These are phyloP conservation scores for Coccomyxa subellipsoidea DNA, from an alignment of 163 green algal genomes.

Conservation along the genomic window DNA sequence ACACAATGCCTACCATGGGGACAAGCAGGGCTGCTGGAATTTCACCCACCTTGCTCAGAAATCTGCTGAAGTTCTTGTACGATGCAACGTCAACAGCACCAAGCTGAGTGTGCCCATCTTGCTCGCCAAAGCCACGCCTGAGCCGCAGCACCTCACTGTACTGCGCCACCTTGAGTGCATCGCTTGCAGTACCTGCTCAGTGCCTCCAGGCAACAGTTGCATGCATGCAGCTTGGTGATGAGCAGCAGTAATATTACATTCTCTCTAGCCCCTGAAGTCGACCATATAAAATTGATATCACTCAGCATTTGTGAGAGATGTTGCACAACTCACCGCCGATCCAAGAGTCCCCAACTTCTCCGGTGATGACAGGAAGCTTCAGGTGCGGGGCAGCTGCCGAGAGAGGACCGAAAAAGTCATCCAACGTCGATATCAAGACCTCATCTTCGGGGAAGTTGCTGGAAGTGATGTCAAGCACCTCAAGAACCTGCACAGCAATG, in stretches of 20 bases:
- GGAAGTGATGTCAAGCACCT: constrained; percentile 15
- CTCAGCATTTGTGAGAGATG: too few relatives aligned
- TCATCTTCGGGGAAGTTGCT: constrained; percentile 42
- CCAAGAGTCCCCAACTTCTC: constrained; percentile 63
- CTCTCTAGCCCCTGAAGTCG: too few relatives aligned
- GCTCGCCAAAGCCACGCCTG: not conserved
- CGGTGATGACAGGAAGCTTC: constrained; percentile 54
- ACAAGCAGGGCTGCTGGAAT: too few relatives aligned
- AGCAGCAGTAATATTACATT: too few relatives aligned
- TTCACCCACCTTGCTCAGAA: constrained; percentile 52
- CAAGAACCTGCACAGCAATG: not conserved
- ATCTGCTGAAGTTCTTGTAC: constrained; percentile 44
- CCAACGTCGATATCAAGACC: constrained; percentile 46
- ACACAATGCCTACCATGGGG: not conserved
- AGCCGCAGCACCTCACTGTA: constrained; percentile 50
- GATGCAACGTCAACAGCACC: not conserved
- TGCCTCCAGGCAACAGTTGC: too few relatives aligned
- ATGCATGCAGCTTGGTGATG: too few relatives aligned
- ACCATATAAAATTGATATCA: too few relatives aligned
- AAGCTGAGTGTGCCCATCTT: not conserved
- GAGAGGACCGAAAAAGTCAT: constrained; percentile 45
- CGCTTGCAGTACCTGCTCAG: constrained; percentile 44
- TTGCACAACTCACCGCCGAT: too few relatives aligned
- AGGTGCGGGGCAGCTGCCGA: constrained; percentile 1
- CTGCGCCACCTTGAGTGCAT: constrained; percentile 45